Conservation (phyloP, 1,284 basidiomycete genomes). For the Sanghuangporus baumii region DNA sequence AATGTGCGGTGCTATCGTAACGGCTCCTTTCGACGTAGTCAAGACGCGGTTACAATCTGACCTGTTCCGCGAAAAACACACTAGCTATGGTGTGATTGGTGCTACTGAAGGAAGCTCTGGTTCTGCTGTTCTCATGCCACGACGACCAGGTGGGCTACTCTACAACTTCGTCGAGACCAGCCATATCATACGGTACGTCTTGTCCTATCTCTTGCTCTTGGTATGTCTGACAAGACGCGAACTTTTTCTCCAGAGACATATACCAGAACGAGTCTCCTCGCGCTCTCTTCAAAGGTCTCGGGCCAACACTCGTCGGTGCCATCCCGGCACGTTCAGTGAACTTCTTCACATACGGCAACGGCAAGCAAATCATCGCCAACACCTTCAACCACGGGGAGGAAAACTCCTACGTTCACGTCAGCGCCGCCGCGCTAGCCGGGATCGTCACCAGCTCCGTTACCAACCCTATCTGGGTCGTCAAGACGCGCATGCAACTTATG, state of each 20-base stretch:
- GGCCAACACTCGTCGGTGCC: slow-evolving; percentile 91
- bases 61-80: slow-evolving; percentile 66
- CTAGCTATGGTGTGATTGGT: slow-evolving; percentile 37
- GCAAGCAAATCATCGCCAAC: slow-evolving; percentile 86
- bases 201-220: no score
- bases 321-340: slow-evolving; percentile 96
- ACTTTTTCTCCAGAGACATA: slow-evolving; percentile 58
- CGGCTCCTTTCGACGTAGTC: slow-evolving; percentile 96
- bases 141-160: slow-evolving; percentile 51
- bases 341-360: slow-evolving; percentile 98
- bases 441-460: slow-evolving; percentile 86
- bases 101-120: slow-evolving; percentile 36
- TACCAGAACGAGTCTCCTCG: slow-evolving; percentile 86
- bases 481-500: slow-evolving; percentile 85
- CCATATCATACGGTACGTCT: slow-evolving; percentile 74
- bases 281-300: slow-evolving; percentile 93
- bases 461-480: slow-evolving; percentile 99
- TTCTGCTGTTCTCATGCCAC: slow-evolving; percentile 38
- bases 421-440: slow-evolving; percentile 83
- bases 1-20: slow-evolving; percentile 97
- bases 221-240: neutral
- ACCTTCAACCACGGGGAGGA: slow-evolving; percentile 80
- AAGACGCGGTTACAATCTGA: slow-evolving; percentile 96
- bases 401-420: slow-evolving; percentile 81
- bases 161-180: slow-evolving; percentile 96